Percentiles rank a stretch among this genome's conserved stretches.
phyloP scores from a whole-genome alignment of 1,284 basidiomycete species.

The Ceratobasidium sp. region DNA sequence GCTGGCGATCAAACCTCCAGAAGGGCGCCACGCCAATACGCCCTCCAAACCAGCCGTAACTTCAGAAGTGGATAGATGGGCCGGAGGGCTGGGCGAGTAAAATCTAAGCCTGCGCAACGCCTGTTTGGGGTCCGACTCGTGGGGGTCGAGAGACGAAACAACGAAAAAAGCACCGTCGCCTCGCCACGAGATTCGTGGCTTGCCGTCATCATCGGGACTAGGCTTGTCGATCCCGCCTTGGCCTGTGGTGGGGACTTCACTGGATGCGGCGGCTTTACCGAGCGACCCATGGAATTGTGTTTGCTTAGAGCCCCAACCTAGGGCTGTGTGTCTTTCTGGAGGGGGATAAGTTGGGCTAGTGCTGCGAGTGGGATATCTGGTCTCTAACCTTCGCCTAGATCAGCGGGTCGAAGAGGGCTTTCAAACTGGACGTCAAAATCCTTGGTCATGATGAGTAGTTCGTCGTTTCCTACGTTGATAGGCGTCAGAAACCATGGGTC shows the following conservation, averaged over 20 bases:
- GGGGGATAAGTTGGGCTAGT: slow-evolving; percentile 2
- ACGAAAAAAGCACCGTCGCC: slow-evolving; percentile 91
- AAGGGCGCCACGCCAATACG: slow-evolving; percentile 84
- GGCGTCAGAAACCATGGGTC: background rate
- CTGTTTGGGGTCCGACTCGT: background rate
- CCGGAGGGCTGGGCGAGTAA: slow-evolving; percentile 62
- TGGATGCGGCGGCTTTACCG: slow-evolving; percentile 81
- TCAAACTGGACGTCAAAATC: slow-evolving; percentile 90
- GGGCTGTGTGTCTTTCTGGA: slow-evolving; percentile 88
- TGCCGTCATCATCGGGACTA: slow-evolving; percentile 74
- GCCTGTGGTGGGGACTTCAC: slow-evolving; percentile 57
- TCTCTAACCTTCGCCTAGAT: slow-evolving; percentile 81
- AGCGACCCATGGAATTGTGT: slow-evolving; percentile 98
- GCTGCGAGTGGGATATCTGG: slow-evolving; percentile 10
- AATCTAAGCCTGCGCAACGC: slow-evolving; percentile 13
- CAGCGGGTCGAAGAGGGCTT: slow-evolving; percentile 68
- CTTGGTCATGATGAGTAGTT: slow-evolving; percentile 87
- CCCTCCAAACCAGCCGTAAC: slow-evolving; percentile 83
- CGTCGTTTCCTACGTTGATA: slow-evolving; percentile 66
- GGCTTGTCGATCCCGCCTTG: slow-evolving; percentile 50
- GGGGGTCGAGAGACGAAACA: slow-evolving; percentile 70
- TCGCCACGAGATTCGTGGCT: slow-evolving; percentile 87
- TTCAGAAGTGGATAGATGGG: slow-evolving; percentile 86
- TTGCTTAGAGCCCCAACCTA: slow-evolving; percentile 97
- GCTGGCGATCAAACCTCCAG: slow-evolving; percentile 83